Base-by-base conservation (phyloP, 2,329 filamentous ascomycete species). In the Pseudohalonectria lignicola region DNA sequence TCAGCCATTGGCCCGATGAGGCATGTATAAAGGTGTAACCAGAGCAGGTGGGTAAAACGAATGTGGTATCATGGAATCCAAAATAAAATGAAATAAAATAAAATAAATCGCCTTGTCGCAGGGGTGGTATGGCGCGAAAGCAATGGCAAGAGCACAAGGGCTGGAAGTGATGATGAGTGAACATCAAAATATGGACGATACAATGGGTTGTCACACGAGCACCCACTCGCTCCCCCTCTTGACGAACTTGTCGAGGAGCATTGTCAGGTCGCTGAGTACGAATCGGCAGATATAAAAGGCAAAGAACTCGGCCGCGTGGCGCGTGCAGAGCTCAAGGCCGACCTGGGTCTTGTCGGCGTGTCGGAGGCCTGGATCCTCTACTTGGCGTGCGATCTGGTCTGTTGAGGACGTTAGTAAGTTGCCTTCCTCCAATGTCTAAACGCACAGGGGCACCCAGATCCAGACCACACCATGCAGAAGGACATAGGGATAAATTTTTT, bases 211-310 rank as follows among this genome's bases (percentile, higher is more conserved):
- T 50, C 43, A 61, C 7, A 50, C 47, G 15, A 68, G 50, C 41
- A 95, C 87, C 90, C 90, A 98, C 67, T 98, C 90, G 50, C 82
- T 94, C 18, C 90, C 88, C 47, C 88, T 77, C 69, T 98, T 98
- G 57, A 98, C 81, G 53, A 92, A 96, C 57, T 96, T 98, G 59
- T 98, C 92, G 49, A 98, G 67, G 64, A 98, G 69, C 54, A 92
- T 59, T 29, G 79, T 74, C 43, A 98, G 64, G 57, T 98, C 92
- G 4, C 79, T 71, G 43, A 98, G 66, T n/a, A 88, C 87, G 56
- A 98, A 98, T 15, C 92, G 82, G 60, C 90, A 95, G 20, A 98
- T 74, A 57, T 92, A 96, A 60, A 98, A 95, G 13, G 82, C 88
- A 57, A 98, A 98, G 61, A 98, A 98, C 60, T 98, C 92, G 25